Evolutionary conservation across 768 basidiomycete species (phyloP).

Genomic region (Leccinum rimulosum): DNA sequence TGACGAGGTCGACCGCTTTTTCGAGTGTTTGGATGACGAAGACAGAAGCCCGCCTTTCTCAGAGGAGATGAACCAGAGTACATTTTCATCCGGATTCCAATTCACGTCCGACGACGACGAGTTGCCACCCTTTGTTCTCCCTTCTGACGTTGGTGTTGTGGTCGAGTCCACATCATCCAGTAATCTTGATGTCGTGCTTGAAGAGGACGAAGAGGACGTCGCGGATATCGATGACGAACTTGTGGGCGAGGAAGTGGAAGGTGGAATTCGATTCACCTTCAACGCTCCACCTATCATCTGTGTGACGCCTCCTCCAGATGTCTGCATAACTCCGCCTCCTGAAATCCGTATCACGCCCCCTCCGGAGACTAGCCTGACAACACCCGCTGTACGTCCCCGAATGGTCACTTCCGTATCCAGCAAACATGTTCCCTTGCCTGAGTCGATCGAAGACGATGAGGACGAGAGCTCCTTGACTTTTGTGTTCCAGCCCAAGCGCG

Average conservation of each 20-base stretch:
- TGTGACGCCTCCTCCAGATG: conserved; percentile 27
- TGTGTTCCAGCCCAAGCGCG: conserved; percentile 10
- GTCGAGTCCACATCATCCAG: conserved; percentile 29
- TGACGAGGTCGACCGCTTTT: conserved; percentile 72
- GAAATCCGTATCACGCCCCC: conserved; percentile 24
- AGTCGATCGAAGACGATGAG: conserved; percentile 20
- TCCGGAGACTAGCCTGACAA: conserved; percentile 10
- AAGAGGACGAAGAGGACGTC: conserved; percentile 37
- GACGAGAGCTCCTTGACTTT: conserved; percentile 24
- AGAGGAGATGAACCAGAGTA: conserved; percentile 53
- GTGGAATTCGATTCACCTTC: conserved; percentile 75
- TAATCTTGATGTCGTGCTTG: conserved; percentile 39
- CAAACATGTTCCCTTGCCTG: conserved; percentile 7
- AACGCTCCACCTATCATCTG: conserved; percentile 48
- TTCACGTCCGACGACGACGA: conserved; percentile 47
- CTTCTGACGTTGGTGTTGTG: conserved; percentile 44
- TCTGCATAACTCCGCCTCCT: conserved; percentile 29
- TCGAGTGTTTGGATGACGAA: conserved; percentile 61
- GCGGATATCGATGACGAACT: conserved; percentile 44
- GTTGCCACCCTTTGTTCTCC: conserved; percentile 48
- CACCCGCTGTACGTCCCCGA: conserved; percentile 19
- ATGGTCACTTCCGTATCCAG: conserved; percentile 1
- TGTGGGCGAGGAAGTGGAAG: conserved; percentile 55
- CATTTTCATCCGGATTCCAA: conserved; percentile 56
- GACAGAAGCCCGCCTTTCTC: conserved; percentile 48